These are phyloP conservation scores for Ilex asprella DNA, from an alignment of 257 asterid species.

Conservation along the genomic window DNA sequence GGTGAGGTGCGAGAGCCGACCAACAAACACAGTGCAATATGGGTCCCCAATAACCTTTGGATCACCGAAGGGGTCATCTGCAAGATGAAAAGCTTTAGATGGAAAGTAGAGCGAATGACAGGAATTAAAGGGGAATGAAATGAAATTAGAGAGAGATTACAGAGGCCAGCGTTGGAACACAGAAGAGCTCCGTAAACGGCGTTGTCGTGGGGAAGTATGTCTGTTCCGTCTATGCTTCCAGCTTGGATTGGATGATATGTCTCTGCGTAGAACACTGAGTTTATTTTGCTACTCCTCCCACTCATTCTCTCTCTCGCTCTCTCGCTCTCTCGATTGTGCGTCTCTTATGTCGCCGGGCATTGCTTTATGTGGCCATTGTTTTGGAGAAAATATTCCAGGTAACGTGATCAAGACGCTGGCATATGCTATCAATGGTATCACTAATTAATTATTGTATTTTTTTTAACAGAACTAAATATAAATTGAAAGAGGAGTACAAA, in stretches of 20 bases:
- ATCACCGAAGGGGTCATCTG: slow-evolving; percentile 92
- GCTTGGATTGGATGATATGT: slow-evolving; percentile 92
- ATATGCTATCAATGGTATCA: too few relatives aligned
- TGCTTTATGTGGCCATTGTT: too few relatives aligned
- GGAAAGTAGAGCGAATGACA: neutral
- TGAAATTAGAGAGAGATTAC: slow-evolving; percentile 20
- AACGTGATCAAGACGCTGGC: too few relatives aligned
- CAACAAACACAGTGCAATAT: slow-evolving; percentile 80
- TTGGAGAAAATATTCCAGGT: too few relatives aligned
- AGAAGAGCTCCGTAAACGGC: slow-evolving; percentile 85
- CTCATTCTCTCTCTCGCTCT: neutral
- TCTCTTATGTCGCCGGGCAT: too few relatives aligned
- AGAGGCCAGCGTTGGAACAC: slow-evolving; percentile 79
- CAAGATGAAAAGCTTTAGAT: neutral
- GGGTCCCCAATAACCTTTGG: slow-evolving; percentile 81
- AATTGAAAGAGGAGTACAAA: too few relatives aligned
- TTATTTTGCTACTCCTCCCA: slow-evolving; percentile 9
- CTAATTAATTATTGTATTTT: too few relatives aligned
- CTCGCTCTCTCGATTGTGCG: too few relatives aligned
- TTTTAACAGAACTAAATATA: too few relatives aligned
- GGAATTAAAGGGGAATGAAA: slow-evolving; percentile 1
- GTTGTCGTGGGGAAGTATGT: slow-evolving; percentile 78
- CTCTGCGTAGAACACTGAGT: slow-evolving; percentile 80
- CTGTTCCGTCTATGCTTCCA: slow-evolving; percentile 97
- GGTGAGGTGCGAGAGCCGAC: slow-evolving; percentile 76